Evolutionary conservation across 768 basidiomycete genomes (phyloP).

Genomic region (Suillus cothurnatus): DNA sequence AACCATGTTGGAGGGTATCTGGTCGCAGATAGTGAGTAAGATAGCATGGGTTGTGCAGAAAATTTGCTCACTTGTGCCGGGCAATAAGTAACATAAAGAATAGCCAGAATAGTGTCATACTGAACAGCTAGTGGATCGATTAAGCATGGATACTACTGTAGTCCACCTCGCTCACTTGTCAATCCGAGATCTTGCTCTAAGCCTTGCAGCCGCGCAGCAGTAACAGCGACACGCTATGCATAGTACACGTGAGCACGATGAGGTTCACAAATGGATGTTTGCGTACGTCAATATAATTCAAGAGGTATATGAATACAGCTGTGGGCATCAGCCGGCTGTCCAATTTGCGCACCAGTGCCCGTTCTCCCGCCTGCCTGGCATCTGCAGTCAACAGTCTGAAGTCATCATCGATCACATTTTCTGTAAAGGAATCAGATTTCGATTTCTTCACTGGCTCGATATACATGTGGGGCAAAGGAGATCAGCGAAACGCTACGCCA

Average conservation of each 20-base stretch:
- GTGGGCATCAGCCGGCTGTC: constrained; percentile 32
- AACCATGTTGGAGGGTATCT: constrained; percentile 71
- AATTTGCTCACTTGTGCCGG: constrained; percentile 41
- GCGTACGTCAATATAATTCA: constrained; percentile 32
- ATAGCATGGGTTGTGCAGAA: background rate
- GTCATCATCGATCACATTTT: constrained; percentile 16
- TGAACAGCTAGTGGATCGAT: constrained; percentile 43
- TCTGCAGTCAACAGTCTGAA: constrained; percentile 14
- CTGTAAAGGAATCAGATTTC: constrained; percentile 13
- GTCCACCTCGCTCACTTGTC: constrained; percentile 22
- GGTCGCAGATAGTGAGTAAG: background rate
- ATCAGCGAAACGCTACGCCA: too few relatives aligned
- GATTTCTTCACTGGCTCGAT: constrained; percentile 12
- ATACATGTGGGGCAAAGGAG: constrained; percentile 12
- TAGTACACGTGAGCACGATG: background rate
- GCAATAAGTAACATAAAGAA: constrained; percentile 60
- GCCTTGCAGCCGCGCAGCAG: constrained; percentile 42
- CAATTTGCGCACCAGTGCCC: constrained; percentile 27
- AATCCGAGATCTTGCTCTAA: constrained; percentile 41
- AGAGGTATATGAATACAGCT: constrained; percentile 24
- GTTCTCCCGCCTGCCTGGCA: constrained; percentile 22
- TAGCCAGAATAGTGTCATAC: constrained; percentile 53
- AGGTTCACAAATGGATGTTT: background rate
- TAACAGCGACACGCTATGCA: constrained; percentile 39
- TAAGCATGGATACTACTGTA: background rate